phyloP scores from a whole-genome alignment of 108 stramenopile genomes.

The Cyclotella kingstonii region DNA sequence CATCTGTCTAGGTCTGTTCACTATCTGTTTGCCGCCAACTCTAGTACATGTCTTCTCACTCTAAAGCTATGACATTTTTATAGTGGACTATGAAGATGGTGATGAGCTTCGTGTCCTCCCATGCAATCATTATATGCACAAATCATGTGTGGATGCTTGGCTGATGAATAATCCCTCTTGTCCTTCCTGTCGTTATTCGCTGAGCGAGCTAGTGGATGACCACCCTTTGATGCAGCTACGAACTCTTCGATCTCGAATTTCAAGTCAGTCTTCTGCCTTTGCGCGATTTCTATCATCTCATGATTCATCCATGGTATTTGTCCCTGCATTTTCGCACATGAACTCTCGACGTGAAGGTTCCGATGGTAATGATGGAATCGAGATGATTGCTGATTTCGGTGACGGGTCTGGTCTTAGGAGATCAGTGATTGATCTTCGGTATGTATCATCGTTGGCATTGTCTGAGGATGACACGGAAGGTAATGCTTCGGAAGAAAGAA shows the following conservation, averaged over 20 bases:
- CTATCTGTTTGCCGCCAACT: background rate
- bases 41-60: background rate
- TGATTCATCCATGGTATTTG: background rate
- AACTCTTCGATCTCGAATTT: slow-evolving; percentile 33
- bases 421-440: slow-evolving; percentile 22
- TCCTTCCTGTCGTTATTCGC: slow-evolving; percentile 46
- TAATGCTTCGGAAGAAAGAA: background rate
- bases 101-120: slow-evolving; percentile 58
- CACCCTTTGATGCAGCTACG: slow-evolving; percentile 36
- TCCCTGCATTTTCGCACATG: background rate
- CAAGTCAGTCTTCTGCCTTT: slow-evolving; percentile 17
- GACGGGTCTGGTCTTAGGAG: background rate
- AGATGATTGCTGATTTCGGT: slow-evolving; percentile 12
- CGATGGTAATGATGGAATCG: slow-evolving; percentile 14
- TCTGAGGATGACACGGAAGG: slow-evolving; percentile 20
- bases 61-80: background rate
- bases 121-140: slow-evolving; percentile 59
- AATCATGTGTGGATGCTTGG: slow-evolving; percentile 60
- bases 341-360: background rate
- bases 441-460: slow-evolving; percentile 12
- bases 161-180: slow-evolving; percentile 41
- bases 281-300: slow-evolving; percentile 19
- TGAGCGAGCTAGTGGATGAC: slow-evolving; percentile 47
- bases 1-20: slow-evolving; percentile 44
- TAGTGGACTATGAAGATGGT: slow-evolving; percentile 56